These are phyloP conservation scores for Trichothecium roseum DNA, from an alignment of 2,329 filamentous ascomycete genomes.

Conservation along the genomic window DNA sequence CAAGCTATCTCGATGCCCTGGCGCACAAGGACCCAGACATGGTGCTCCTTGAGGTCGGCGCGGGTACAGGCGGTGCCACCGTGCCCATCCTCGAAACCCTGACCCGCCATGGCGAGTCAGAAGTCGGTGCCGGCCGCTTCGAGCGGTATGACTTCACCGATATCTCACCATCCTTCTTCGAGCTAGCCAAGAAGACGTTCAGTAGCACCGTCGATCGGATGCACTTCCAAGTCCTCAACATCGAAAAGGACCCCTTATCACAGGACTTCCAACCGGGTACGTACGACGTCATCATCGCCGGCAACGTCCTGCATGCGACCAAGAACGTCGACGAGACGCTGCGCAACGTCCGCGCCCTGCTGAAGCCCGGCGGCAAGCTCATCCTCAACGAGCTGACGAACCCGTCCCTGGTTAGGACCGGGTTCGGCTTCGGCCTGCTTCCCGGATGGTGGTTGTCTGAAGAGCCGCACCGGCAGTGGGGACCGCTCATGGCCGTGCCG, in stretches of 20 bases:
- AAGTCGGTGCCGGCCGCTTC: slow-evolving; percentile 17
- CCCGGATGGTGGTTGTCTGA: slow-evolving; percentile 17
- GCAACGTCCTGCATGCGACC: slow-evolving; percentile 28
- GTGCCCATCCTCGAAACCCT: slow-evolving; percentile 20
- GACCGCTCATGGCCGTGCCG: too few relatives aligned
- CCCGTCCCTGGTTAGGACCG: slow-evolving; percentile 8
- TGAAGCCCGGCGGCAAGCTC: slow-evolving; percentile 34
- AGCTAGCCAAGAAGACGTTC: slow-evolving; percentile 19
- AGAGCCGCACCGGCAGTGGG: too few relatives aligned
- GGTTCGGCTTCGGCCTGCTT: slow-evolving; percentile 13
- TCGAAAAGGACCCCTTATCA: slow-evolving; percentile 11
- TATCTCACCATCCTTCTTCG: slow-evolving; percentile 29
- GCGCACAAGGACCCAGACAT: slow-evolving; percentile 27
- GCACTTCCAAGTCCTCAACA: slow-evolving; percentile 13
- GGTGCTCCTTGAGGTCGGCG: slow-evolving; percentile 29
- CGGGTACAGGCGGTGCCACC: slow-evolving; percentile 32
- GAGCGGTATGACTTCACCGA: slow-evolving; percentile 34
- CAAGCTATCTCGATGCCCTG: slow-evolving; percentile 20
- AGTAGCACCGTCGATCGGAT: slow-evolving; percentile 8
- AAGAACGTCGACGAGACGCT: slow-evolving; percentile 12
- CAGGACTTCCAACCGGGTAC: slow-evolving; percentile 19
- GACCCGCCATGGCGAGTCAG: too few relatives aligned
- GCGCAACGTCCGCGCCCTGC: slow-evolving; percentile 20
- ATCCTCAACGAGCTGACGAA: slow-evolving; percentile 26
- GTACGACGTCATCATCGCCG: slow-evolving; percentile 29